A percentile compares a stretch with the other conserved stretches of the same genome.
phyloP scores from a whole-genome alignment of 106 monocot species.

The Allium sativum region DNA sequence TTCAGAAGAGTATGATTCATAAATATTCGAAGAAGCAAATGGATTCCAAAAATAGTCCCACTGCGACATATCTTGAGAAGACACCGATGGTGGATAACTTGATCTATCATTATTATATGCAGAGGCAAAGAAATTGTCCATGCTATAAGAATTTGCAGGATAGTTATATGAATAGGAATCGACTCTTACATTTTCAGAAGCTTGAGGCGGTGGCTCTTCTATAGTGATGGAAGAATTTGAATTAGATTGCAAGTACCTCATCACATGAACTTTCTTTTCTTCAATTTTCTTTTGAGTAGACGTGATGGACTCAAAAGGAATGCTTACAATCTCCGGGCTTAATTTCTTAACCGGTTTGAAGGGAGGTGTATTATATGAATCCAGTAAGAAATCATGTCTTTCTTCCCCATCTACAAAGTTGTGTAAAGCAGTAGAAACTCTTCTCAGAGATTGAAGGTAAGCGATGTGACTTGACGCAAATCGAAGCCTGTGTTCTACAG shows the following conservation, averaged over 20 bases:
- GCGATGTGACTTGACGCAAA: conserved; percentile 65
- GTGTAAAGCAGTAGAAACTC: conserved; percentile 54
- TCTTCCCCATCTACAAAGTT: conserved; percentile 55
- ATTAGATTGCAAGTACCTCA: conserved; percentile 53
- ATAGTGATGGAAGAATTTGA: conserved; percentile 48
- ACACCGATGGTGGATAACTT: conserved; percentile 29
- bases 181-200: conserved; percentile 42
- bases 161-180: conserved; percentile 49
- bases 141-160: conserved; percentile 23
- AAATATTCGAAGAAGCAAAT: conserved; percentile 30
- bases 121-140: conserved; percentile 32
- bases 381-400: conserved; percentile 34
- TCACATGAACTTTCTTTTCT: conserved; percentile 24
- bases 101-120: conserved; percentile 20
- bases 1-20: conserved; percentile 24
- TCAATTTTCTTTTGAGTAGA: conserved; percentile 6
- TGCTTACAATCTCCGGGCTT: conserved; percentile 26
- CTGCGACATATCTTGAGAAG: conserved; percentile 29
- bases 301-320: conserved; percentile 20
- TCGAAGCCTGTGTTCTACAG: conserved; percentile 51
- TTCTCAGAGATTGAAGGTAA: conserved; percentile 61
- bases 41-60: conserved; percentile 92
- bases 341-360: conserved; percentile 54
- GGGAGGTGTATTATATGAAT: conserved; percentile 43
- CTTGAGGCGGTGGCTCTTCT: conserved; percentile 47